Evolutionary conservation across 164 flowering plant genomes (phyloP).

Genomic region (Magnolia changhungtana): DNA sequence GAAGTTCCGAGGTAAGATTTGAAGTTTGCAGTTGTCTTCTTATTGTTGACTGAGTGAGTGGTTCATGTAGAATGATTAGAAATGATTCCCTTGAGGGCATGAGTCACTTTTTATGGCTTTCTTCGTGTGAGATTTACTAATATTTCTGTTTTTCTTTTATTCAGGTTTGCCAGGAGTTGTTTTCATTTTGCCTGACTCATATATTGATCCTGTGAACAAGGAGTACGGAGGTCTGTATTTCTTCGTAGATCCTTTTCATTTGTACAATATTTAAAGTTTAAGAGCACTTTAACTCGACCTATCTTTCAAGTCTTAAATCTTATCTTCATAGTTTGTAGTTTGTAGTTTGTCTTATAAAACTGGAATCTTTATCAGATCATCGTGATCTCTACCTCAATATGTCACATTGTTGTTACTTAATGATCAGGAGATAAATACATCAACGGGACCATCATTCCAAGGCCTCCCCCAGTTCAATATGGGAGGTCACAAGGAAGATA

Average conservation of each 20-base stretch:
- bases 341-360: neutral
- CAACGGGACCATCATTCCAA: conserved; percentile 74
- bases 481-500: conserved; percentile 38
- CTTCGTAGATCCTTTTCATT: too few species aligned
- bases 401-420: neutral
- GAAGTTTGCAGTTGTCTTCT: neutral
- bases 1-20: conserved; percentile 57
- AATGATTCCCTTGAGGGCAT: conserved; percentile 1
- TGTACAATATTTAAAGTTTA: neutral
- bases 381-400: neutral
- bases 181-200: conserved; percentile 90
- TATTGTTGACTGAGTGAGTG: neutral
- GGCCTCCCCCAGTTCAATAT: conserved; percentile 77
- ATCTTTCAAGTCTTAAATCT: neutral
- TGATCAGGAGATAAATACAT: conserved; percentile 81
- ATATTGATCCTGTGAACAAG: conserved; percentile 84
- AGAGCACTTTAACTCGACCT: neutral
- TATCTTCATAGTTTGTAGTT: too few species aligned
- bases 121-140: neutral
- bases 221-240: conserved; percentile 78
- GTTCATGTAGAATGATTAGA: conserved; percentile 1
- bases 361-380: neutral
- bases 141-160: neutral
- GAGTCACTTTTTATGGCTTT: neutral
- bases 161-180: conserved; percentile 89